Base-by-base conservation (phyloP, 805 yeast species). In the Cyberlindnera amylophila region DNA sequence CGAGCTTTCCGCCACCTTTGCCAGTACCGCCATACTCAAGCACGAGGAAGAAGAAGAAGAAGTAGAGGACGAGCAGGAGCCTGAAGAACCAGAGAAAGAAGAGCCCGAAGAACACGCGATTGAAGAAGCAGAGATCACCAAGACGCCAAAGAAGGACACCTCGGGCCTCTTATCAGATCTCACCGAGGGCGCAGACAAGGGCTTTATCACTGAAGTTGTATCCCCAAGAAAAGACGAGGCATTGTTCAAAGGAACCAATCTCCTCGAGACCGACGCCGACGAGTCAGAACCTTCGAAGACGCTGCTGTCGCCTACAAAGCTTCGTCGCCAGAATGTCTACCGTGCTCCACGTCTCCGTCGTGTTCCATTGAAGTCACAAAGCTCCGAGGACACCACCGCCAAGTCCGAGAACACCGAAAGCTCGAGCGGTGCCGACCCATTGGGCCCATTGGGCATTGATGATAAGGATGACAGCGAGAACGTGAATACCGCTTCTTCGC, bases 331-430 rank as follows among this genome's bases (percentile, higher is more conserved):
- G 16, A 67, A 69, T 30, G 59, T 77, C 19, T 69, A 72, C 49
- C 69, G 71, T 44, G 72, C 77, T 1, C 71, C 79, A 32, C 67
- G 81, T 48, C 57, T 62, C 21, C 72, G 74, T 41, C 66, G 74
- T 27, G 57, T 58, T 30, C 64, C 63, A 5, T 32, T 52, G 35
- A 50, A 48, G 37, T 24, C 43, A 6, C 43, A 33, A 6, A 27
- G 29, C 8, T 10, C 29, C 10, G 36, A 23, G 34, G 47, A 49
- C 15, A 13, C 31, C 13, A 18, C 17, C 5, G n/a, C 21, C 28
- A 28, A 21, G 27, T 6, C 29, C 6, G 13, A 14, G n/a, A 37
- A 34, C 11, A 17, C 45, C 57, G 26, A 52, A 54, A 11, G 52
- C 45, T 21, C 53, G 54, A 1, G 69, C 53, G 42, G 36, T n/a